Percentiles rank a stretch among this genome's conserved stretches.
phyloP scores from a whole-genome alignment of 805 yeast genomes.

The Nematodospora valgi region DNA sequence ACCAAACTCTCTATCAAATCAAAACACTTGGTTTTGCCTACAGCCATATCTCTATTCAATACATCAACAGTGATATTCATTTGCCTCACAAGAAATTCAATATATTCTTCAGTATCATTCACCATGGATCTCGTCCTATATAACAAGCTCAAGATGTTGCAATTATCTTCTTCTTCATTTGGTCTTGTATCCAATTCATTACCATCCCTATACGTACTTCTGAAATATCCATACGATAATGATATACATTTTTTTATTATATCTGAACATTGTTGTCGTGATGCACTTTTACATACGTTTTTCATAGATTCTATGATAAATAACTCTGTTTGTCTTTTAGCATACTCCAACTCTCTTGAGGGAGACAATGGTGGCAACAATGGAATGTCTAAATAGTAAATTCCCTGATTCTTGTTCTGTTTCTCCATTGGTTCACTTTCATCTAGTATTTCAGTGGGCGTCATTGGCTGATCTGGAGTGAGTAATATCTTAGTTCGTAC shows the following conservation, averaged over 20 bases:
- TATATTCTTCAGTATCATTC: constrained; percentile 12
- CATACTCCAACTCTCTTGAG: constrained; percentile 29
- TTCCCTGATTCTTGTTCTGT: neutral
- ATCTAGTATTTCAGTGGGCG: no score
- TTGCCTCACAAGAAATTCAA: constrained; percentile 11
- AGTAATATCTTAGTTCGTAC: neutral
- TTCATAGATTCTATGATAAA: constrained; percentile 17
- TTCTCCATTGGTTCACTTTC: neutral
- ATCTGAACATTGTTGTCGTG: constrained; percentile 7
- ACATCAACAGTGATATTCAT: constrained; percentile 8
- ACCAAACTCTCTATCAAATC: constrained; percentile 11
- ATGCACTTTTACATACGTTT: neutral
- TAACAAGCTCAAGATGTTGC: no score
- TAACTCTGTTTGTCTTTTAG: constrained; percentile 34
- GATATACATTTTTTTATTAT: constrained; percentile 12
- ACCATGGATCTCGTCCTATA: no score
- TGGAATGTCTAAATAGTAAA: constrained; percentile 19
- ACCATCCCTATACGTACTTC: no score
- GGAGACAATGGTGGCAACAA: constrained; percentile 29
- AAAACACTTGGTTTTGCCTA: constrained; percentile 10
- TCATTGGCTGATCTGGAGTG: no score
- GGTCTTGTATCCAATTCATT: constrained; percentile 2
- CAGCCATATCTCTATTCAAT: constrained; percentile 8
- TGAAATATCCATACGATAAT: constrained; percentile 10
- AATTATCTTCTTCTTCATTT: no score